phyloP scores from a whole-genome alignment of 2,329 filamentous ascomycete species.

The Sphaerostilbella broomeana region DNA sequence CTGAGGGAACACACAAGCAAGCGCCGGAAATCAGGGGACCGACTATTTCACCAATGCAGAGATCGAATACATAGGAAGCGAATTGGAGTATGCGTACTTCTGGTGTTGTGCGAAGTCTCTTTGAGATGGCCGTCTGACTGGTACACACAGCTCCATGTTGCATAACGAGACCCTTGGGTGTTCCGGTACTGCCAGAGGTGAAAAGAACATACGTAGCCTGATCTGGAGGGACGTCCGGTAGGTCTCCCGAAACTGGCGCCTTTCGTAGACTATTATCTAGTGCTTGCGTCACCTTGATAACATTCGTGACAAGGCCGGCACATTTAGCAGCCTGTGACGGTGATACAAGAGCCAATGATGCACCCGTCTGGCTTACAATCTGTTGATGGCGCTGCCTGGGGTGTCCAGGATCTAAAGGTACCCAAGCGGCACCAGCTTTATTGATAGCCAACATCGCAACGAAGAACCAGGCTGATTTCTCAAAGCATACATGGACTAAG shows the following conservation, averaged over 20 bases:
- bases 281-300: slow-evolving; percentile 4
- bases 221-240: too few relatives aligned
- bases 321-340: slow-evolving; percentile 1
- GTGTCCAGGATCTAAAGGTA: slow-evolving; percentile 8
- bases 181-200: slow-evolving; percentile 14
- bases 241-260: too few relatives aligned
- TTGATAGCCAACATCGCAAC: slow-evolving; percentile 6
- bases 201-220: slow-evolving; percentile 11
- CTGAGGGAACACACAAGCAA: slow-evolving; percentile 15
- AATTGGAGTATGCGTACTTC: slow-evolving; percentile 14
- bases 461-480: slow-evolving; percentile 10
- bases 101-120: slow-evolving; percentile 4
- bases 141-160: slow-evolving; percentile 14
- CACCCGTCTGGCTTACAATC: slow-evolving; percentile 6
- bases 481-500: slow-evolving; percentile 10
- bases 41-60: slow-evolving; percentile 13
- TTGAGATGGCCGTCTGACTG: slow-evolving; percentile 3
- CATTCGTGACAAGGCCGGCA: not conserved
- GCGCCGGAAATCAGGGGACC: slow-evolving; percentile 10
- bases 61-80: slow-evolving; percentile 15
- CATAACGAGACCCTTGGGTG: slow-evolving; percentile 15
- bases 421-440: slow-evolving; percentile 10
- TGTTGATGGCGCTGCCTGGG: slow-evolving; percentile 3
- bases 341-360: not conserved
- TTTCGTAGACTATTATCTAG: too few relatives aligned